phyloP scores from a whole-genome alignment of 2,329 filamentous ascomycete species.

The Colletotrichum brevisporum region DNA sequence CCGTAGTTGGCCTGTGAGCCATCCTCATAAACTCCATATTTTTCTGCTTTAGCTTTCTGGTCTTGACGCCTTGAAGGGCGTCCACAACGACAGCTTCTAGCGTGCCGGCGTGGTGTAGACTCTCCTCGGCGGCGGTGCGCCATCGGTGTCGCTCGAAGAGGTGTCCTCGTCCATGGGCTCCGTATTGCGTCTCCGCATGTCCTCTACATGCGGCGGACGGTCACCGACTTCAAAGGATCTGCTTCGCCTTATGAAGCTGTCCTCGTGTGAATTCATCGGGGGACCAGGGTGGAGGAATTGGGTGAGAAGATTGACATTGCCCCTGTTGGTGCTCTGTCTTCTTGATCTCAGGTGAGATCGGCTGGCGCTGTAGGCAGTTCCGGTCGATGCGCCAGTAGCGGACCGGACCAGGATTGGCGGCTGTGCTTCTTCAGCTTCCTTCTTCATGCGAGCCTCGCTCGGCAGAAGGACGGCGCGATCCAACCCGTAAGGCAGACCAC shows the following conservation, averaged over 20 bases:
- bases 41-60: not conserved
- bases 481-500: conserved; percentile 77
- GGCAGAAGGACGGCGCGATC: conserved; percentile 73
- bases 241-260: conserved; percentile 30
- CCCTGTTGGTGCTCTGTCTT: conserved; percentile 47
- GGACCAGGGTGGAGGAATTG: conserved; percentile 66
- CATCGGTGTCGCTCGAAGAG: conserved; percentile 25
- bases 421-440: conserved; percentile 65
- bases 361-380: conserved; percentile 46
- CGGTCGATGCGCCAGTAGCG: conserved; percentile 53
- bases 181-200: conserved; percentile 37
- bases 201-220: conserved; percentile 7
- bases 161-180: conserved; percentile 37
- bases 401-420: conserved; percentile 54
- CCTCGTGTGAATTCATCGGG: conserved; percentile 48
- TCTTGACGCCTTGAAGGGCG: not conserved
- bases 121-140: conserved; percentile 24
- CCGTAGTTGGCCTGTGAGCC: conserved; percentile 1
- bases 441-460: conserved; percentile 68
- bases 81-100: conserved; percentile 31
- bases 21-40: conserved; percentile 23
- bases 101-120: conserved; percentile 36
- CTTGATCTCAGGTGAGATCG: conserved; percentile 41
- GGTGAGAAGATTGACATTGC: conserved; percentile 57
- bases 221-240: conserved; percentile 32